A percentile compares a stretch with the other conserved stretches of the same genome.
phyloP scores from a whole-genome alignment of 1,139 yeast genomes.

The Blastobotrys serpentis region DNA sequence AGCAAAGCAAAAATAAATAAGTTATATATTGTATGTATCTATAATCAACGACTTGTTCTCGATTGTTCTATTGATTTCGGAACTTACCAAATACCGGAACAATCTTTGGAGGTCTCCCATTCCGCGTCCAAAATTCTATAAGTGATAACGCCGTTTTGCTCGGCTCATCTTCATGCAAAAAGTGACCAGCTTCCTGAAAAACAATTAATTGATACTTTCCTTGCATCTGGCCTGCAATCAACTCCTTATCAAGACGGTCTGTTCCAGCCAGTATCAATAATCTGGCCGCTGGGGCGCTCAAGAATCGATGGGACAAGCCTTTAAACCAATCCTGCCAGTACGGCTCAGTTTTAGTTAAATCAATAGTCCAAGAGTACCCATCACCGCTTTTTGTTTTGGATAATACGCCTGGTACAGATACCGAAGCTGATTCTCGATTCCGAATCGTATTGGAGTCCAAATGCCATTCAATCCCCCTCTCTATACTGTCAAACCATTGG shows the following conservation, averaged over 20 bases:
- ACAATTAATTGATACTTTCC: conserved; percentile 83
- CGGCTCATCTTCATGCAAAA: conserved; percentile 88
- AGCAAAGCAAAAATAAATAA: conserved; percentile 19
- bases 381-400: neutral
- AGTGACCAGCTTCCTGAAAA: conserved; percentile 82
- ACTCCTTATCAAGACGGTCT: conserved; percentile 77
- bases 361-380: conserved; percentile 55
- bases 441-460: conserved; percentile 50
- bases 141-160: conserved; percentile 52
- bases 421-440: conserved; percentile 60
- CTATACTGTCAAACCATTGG: conserved; percentile 47
- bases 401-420: conserved; percentile 65
- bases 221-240: conserved; percentile 97
- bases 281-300: conserved; percentile 57
- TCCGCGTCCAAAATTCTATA: conserved; percentile 54
- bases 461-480: conserved; percentile 84
- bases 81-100: conserved; percentile 35
- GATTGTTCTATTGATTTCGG: conserved; percentile 23
- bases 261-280: conserved; percentile 84
- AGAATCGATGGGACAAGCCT: conserved; percentile 65
- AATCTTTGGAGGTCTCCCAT: conserved; percentile 41
- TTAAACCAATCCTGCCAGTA: conserved; percentile 85
- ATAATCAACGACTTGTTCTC: too few relatives aligned
- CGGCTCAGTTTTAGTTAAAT: conserved; percentile 56
- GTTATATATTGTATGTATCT: too few relatives aligned